Conservation (phyloP, 192 early-diverging fungal species). For the Mortierella antarctica region DNA sequence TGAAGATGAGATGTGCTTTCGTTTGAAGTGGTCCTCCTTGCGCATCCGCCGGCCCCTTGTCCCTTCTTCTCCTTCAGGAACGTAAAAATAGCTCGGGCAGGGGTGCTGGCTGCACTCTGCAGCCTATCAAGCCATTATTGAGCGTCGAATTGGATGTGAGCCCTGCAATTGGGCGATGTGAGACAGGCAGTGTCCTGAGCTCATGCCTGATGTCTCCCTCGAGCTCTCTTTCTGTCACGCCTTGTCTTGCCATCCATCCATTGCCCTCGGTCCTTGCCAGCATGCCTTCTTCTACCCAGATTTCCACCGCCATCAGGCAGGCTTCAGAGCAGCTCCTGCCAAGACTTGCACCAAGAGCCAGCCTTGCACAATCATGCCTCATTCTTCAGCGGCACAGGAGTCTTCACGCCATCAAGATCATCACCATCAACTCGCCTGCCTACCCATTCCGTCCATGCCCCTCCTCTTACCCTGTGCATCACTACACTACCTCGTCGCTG, state of each 20-base stretch:
- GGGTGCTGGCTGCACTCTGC: too few species aligned
- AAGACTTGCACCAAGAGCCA: neutral
- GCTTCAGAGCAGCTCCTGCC: constrained; percentile 8
- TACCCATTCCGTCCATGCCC: neutral
- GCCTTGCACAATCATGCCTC: constrained; percentile 1
- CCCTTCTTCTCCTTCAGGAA: too few species aligned
- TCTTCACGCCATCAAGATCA: neutral
- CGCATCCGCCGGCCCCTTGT: too few species aligned
- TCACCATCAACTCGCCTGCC: neutral
- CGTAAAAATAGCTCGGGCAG: too few species aligned
- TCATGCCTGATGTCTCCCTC: too few species aligned
- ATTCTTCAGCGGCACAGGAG: neutral
- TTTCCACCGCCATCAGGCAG: constrained; percentile 14
- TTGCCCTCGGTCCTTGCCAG: neutral
- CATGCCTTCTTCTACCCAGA: constrained; percentile 16
- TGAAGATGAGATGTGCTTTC: too few species aligned
- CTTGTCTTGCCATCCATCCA: neutral
- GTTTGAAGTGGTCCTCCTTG: too few species aligned
- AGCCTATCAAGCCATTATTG: too few species aligned
- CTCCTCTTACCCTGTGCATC: neutral
- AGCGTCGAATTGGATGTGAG: too few species aligned
- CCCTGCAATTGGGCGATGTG: too few species aligned
- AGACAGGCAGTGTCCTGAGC: too few species aligned
- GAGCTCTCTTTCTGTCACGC: neutral
- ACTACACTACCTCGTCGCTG: constrained; percentile 19